Evolutionary conservation across 768 basidiomycete genomes (phyloP).

Genomic region (Podaxis sp.): DNA sequence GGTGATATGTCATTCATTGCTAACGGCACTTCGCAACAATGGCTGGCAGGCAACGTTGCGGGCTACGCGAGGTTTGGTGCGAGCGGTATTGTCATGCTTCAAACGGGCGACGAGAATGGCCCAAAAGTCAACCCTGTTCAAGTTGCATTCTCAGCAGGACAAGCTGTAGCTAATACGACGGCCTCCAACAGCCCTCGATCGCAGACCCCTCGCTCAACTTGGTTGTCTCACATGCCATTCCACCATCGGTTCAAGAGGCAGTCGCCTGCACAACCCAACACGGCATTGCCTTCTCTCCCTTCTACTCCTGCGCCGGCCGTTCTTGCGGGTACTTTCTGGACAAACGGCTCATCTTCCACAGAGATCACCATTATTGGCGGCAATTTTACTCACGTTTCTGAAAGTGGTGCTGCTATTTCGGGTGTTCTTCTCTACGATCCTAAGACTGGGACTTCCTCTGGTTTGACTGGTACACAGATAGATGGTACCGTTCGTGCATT

Average conservation of each 20-base stretch:
- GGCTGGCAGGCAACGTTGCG: constrained; percentile 64
- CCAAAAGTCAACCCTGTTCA: constrained; percentile 61
- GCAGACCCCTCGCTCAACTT: constrained; percentile 31
- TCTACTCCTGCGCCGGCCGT: constrained; percentile 73
- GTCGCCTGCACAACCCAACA: constrained; percentile 25
- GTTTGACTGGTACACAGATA: constrained; percentile 57
- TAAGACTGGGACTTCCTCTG: constrained; percentile 38
- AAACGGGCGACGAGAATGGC: constrained; percentile 53
- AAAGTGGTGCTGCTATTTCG: constrained; percentile 34
- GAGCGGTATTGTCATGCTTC: constrained; percentile 73
- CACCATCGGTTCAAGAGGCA: constrained; percentile 50
- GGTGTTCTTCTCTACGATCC: constrained; percentile 73
- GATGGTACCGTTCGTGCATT: constrained; percentile 77
- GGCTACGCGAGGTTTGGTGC: constrained; percentile 64
- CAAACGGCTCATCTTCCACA: constrained; percentile 59
- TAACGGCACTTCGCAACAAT: constrained; percentile 61
- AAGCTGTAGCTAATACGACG: constrained; percentile 24
- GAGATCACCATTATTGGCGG: constrained; percentile 83
- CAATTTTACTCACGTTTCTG: constrained; percentile 67
- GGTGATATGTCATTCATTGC: constrained; percentile 68
- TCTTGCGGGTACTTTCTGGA: constrained; percentile 87
- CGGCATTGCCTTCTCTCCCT: constrained; percentile 51
- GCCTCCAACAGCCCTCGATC: constrained; percentile 35
- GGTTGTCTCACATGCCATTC: constrained; percentile 46
- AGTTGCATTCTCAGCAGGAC: constrained; percentile 44